phyloP scores from a whole-genome alignment of 352 stramenopile species.

The Phytophthora pseudosyringae region DNA sequence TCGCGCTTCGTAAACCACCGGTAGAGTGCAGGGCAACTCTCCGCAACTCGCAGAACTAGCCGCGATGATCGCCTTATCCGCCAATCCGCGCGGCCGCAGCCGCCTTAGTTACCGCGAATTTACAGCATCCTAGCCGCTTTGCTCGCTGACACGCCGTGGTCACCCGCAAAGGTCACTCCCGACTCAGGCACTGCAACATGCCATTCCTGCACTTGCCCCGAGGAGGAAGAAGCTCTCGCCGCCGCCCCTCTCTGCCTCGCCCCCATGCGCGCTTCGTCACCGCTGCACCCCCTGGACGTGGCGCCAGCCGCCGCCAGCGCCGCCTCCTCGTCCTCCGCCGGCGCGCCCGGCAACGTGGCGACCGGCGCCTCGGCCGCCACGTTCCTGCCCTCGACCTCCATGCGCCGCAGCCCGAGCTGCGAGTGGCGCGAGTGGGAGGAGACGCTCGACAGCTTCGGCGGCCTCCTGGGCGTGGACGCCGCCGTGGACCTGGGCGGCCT shows the following conservation, averaged over 20 bases:
- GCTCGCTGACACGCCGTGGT: neutral
- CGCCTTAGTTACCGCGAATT: constrained; percentile 2
- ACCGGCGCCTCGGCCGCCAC: neutral
- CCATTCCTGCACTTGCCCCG: constrained; percentile 11
- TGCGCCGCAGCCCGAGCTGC: constrained; percentile 41
- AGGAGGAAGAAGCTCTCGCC: constrained; percentile 7
- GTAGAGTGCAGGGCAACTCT: constrained; percentile 4
- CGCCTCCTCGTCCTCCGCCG: constrained; percentile 26
- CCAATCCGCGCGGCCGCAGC: neutral
- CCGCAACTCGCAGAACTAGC: constrained; percentile 3
- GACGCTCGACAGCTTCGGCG: constrained; percentile 38
- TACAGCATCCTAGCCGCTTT: neutral
- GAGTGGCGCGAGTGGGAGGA: constrained; percentile 54
- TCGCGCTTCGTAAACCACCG: constrained; percentile 20
- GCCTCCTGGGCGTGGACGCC: constrained; percentile 19
- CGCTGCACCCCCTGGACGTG: constrained; percentile 25
- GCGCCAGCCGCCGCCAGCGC: neutral
- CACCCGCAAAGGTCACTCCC: too few relatives aligned
- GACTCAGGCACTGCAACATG: neutral
- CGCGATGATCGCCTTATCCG: neutral
- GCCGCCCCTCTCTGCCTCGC: neutral
- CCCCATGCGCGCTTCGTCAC: constrained; percentile 35
- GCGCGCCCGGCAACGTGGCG: neutral
- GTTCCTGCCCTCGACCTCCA: constrained; percentile 11
- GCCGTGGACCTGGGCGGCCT: constrained; percentile 57